Conservation (phyloP, 2,329 filamentous ascomycete species). For the Aspergillus alliaceus region DNA sequence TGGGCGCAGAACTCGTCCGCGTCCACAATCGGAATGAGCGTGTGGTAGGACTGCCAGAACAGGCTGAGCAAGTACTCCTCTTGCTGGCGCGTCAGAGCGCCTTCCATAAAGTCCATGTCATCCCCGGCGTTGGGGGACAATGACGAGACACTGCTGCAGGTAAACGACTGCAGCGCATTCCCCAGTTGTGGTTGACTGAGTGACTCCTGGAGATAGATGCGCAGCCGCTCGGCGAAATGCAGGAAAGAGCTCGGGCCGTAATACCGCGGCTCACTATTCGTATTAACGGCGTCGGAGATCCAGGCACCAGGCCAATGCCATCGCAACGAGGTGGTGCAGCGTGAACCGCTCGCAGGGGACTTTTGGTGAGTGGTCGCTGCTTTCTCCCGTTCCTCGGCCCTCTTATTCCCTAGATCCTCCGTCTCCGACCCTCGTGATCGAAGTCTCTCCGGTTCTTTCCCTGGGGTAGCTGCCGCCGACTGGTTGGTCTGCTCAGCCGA, state of each 20-base stretch:
- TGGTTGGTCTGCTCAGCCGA: not conserved
- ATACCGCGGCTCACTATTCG: not conserved
- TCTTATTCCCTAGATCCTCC: too few species aligned
- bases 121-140: not conserved
- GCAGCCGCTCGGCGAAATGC: not conserved
- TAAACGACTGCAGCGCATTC: not conserved
- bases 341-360: not conserved
- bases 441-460: too few species aligned
- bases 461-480: not conserved
- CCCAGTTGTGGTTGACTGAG: not conserved
- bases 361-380: not conserved
- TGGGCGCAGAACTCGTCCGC: conserved; percentile 47
- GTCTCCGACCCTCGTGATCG: too few species aligned
- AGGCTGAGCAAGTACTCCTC: conserved; percentile 51
- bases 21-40: conserved; percentile 44
- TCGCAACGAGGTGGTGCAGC: not conserved
- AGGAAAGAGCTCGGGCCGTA: not conserved
- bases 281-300: not conserved
- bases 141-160: not conserved
- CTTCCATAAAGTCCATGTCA: not conserved
- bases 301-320: too few species aligned
- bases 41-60: conserved; percentile 52
- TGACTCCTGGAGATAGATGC: not conserved
- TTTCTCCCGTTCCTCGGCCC: too few species aligned
- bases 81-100: conserved; percentile 23